phyloP scores from a whole-genome alignment of 1,139 yeast species.

The Citeromyces hawaiiensis region DNA sequence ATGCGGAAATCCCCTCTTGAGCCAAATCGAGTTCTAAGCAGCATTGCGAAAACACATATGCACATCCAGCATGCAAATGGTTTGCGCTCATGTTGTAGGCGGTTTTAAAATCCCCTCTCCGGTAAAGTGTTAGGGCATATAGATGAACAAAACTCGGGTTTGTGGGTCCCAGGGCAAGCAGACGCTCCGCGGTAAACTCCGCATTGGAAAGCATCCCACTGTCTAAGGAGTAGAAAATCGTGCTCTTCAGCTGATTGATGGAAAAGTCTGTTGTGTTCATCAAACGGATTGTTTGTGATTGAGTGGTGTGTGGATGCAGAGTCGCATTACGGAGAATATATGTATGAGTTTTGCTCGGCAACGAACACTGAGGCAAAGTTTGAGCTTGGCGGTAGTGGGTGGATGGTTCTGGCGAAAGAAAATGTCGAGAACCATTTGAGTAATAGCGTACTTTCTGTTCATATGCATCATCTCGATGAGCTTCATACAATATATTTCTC shows the following conservation, averaged over 20 bases:
- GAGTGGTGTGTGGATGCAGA: background rate
- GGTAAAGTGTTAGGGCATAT: slow-evolving; percentile 47
- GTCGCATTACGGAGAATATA: too few relatives aligned
- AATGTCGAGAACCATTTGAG: too few relatives aligned
- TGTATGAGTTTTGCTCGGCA: too few relatives aligned
- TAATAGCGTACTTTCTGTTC: too few relatives aligned
- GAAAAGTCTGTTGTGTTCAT: slow-evolving; percentile 15
- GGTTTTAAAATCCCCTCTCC: slow-evolving; percentile 41
- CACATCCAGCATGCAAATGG: slow-evolving; percentile 52
- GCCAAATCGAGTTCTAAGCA: slow-evolving; percentile 43
- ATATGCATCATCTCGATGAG: too few relatives aligned
- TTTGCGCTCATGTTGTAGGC: slow-evolving; percentile 37
- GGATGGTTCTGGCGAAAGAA: too few relatives aligned
- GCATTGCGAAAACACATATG: slow-evolving; percentile 54
- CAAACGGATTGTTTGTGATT: background rate
- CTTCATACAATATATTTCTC: too few relatives aligned
- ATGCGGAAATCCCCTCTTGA: slow-evolving; percentile 41
- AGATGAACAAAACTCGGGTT: slow-evolving; percentile 47
- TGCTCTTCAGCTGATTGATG: slow-evolving; percentile 31
- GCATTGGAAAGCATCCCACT: slow-evolving; percentile 59
- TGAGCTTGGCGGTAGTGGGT: too few relatives aligned
- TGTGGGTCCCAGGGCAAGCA: slow-evolving; percentile 37
- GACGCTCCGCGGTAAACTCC: slow-evolving; percentile 68
- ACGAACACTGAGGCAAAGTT: too few relatives aligned
- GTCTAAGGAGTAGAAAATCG: slow-evolving; percentile 59